Evolutionary conservation across 192 early-diverging fungal genomes (phyloP).

Genomic region (Coemansia nantahalensis): DNA sequence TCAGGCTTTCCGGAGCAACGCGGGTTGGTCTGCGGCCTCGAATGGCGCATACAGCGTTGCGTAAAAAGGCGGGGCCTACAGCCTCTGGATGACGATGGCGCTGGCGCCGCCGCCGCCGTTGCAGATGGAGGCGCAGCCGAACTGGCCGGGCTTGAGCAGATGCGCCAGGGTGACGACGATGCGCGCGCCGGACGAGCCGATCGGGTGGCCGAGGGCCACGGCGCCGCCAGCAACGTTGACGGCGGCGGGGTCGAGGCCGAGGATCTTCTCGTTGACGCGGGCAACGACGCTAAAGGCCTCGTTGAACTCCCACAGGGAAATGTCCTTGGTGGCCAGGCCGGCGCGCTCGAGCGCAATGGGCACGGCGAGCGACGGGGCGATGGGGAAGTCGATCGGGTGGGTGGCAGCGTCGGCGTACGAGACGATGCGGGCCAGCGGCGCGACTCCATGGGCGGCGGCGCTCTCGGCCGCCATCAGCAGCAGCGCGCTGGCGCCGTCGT

Average conservation of each 20-base stretch:
- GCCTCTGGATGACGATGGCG: constrained; percentile 64
- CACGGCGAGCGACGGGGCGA: constrained; percentile 89
- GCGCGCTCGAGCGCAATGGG: constrained; percentile 91
- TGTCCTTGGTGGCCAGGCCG: constrained; percentile 77
- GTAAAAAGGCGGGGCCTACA: too few relatives aligned
- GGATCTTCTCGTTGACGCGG: constrained; percentile 84
- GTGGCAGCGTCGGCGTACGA: constrained; percentile 90
- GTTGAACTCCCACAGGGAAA: constrained; percentile 94
- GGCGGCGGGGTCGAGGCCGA: constrained; percentile 63
- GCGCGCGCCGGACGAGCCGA: constrained; percentile 79
- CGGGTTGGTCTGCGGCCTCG: too few relatives aligned
- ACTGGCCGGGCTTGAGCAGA: constrained; percentile 76
- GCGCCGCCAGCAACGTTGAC: constrained; percentile 83
- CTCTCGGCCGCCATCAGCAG: constrained; percentile 76
- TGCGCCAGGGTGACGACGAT: constrained; percentile 81
- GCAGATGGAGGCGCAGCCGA: constrained; percentile 77
- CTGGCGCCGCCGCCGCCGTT: constrained; percentile 79
- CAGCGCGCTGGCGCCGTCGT: constrained; percentile 94
- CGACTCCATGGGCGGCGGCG: constrained; percentile 72
- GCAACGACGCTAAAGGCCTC: constrained; percentile 96
- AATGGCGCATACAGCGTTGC: too few relatives aligned
- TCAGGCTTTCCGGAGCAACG: too few relatives aligned
- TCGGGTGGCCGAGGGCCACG: constrained; percentile 77
- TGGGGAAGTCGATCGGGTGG: constrained; percentile 89
- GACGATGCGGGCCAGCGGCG: constrained; percentile 85